Percentiles rank a stretch among this genome's conserved stretches.
These are phyloP conservation scores for Kalaharituber pfeilii DNA, from an alignment of 2,329 filamentous ascomycete genomes.

Conservation along the genomic window DNA sequence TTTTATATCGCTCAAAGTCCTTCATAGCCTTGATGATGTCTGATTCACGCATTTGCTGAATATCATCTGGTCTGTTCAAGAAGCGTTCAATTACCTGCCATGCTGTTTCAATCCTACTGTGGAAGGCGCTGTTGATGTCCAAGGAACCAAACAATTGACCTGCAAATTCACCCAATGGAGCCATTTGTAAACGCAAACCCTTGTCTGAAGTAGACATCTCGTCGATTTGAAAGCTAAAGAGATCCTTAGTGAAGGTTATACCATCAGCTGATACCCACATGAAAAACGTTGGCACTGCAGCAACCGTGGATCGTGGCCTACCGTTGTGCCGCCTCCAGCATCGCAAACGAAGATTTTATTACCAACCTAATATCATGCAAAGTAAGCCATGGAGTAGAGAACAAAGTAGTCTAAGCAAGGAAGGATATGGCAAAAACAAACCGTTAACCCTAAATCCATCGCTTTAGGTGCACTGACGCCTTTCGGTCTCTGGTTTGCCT, in stretches of 20 bases:
- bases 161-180: not conserved
- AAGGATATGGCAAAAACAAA: too few relatives aligned
- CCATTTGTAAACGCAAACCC: not conserved
- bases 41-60: too few relatives aligned
- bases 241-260: not conserved
- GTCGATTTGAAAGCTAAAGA: not conserved
- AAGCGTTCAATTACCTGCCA: not conserved
- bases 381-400: too few relatives aligned
- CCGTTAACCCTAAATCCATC: too few relatives aligned
- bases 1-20: too few relatives aligned
- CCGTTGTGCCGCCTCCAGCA: not conserved
- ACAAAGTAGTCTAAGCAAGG: too few relatives aligned
- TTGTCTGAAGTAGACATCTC: not conserved
- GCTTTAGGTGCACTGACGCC: not conserved
- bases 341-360: not conserved
- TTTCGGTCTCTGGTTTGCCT: too few relatives aligned
- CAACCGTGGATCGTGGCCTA: not conserved
- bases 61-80: too few relatives aligned
- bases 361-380: not conserved
- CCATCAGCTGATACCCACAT: not conserved
- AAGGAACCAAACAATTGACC: not conserved
- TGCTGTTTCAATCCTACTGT: not conserved
- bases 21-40: too few relatives aligned
- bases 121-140: not conserved
- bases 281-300: too few relatives aligned